Evolutionary conservation across 106 monocot genomes (phyloP).

Genomic region (Dendrobium huoshanense): DNA sequence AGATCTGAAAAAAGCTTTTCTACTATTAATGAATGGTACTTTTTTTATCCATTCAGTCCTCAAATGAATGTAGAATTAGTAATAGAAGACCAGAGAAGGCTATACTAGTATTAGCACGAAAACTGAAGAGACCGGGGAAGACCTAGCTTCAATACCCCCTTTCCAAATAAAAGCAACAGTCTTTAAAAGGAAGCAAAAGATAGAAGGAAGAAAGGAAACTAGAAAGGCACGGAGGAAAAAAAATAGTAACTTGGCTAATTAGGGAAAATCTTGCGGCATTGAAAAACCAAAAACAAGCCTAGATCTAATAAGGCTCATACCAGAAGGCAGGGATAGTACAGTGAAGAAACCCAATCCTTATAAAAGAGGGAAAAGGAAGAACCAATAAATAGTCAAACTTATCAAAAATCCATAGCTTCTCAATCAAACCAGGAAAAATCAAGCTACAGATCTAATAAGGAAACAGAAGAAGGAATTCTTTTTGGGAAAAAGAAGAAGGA

Average conservation of each 20-base stretch:
- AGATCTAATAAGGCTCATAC: background rate
- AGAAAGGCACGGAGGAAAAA: background rate
- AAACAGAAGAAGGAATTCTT: background rate
- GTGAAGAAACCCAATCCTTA: background rate
- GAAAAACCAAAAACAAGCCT: background rate
- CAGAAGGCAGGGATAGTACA: background rate
- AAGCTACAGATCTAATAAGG: background rate
- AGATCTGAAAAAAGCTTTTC: slow-evolving; percentile 2
- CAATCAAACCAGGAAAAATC: background rate
- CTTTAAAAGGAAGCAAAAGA: slow-evolving; percentile 1
- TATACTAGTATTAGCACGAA: background rate
- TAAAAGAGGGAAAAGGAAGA: background rate
- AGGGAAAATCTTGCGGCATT: background rate
- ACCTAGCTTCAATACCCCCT: background rate
- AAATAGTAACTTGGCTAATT: background rate
- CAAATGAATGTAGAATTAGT: background rate
- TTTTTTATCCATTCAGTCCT: background rate
- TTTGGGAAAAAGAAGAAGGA: background rate
- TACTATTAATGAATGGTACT: background rate
- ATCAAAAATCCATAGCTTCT: background rate
- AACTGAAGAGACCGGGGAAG: background rate
- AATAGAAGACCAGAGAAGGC: background rate
- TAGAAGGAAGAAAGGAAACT: background rate
- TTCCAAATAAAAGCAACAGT: background rate
- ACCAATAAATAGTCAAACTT: background rate